These are phyloP conservation scores for Microascus cirrosus DNA, from an alignment of 2,329 filamentous ascomycete species.

Conservation along the genomic window DNA sequence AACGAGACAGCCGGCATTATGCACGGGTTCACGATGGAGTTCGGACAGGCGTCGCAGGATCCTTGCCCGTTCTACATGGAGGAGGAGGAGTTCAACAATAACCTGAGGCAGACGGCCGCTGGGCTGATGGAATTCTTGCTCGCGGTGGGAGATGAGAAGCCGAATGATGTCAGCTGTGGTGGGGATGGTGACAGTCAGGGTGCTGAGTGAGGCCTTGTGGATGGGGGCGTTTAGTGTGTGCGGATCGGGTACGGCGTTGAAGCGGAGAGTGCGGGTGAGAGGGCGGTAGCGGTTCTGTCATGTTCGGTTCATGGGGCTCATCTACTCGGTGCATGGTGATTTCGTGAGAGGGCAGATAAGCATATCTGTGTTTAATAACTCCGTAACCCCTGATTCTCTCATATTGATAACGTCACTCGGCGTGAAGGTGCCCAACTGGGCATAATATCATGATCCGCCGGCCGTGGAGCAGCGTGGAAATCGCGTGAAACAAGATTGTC, in stretches of 20 bases:
- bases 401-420: no score
- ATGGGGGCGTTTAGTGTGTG: not conserved
- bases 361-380: no score
- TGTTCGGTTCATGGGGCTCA: no score
- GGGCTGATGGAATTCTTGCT: conserved; percentile 36
- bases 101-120: conserved; percentile 29
- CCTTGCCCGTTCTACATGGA: conserved; percentile 34
- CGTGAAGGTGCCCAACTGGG: no score
- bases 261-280: not conserved
- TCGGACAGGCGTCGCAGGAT: conserved; percentile 22
- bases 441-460: no score
- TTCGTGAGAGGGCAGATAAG: no score
- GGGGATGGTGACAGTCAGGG: not conserved
- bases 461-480: not conserved
- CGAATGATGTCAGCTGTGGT: not conserved
- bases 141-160: conserved; percentile 11
- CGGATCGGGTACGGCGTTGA: not conserved
- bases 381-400: no score
- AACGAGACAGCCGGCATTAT: conserved; percentile 23
- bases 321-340: no score
- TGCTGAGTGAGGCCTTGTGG: not conserved
- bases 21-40: conserved; percentile 33
- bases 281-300: not conserved
- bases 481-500: not conserved
- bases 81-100: conserved; percentile 26